Evolutionary conservation across 306 rosid genomes (phyloP), one percentile per base, ranked within the genome.

Genomic region (Vicia faba): DNA sequence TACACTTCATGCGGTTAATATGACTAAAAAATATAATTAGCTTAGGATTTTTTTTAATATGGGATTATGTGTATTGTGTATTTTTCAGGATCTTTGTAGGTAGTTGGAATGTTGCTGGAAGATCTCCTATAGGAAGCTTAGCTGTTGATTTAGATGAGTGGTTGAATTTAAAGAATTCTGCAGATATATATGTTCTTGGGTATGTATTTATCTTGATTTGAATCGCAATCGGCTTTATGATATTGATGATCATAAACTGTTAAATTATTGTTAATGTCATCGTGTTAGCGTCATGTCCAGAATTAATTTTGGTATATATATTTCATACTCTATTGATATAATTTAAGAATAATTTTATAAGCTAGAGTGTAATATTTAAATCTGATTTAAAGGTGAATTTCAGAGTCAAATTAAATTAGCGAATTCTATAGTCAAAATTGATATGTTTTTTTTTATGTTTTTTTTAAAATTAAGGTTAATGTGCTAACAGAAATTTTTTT

Each of bases 121-220:
- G 83, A 67, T 86, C 86, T 13, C 98, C 98, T 4, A 50, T 74
- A 8, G 96, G 91, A 69, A 93, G 96, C 82, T 82, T 89, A 64
- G 89, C 84, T 15, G 91, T 84, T 61, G 98, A 93, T 78, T 86
- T 89, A 81, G 96, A 84, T 19, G 97, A 93, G 57, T 89, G 95
- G 96, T 71, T 86, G 67, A 88, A 88, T 75, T 86, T 93, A 67
- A 93, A 82, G 73, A 92, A 86, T 61, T 87, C 88, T 8, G 95
- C 97, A 13, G 99, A 93, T 66, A 64, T 90, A 12, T 93, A 93
- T 71, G 92, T 93, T 81, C 89, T 93, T 46, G 99, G 99, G 99
- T 93, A 80, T 56, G 91, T 74, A 74, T 28, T 77, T 8, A 8
- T 11, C 4, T 1, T 20, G 23, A 20, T 2, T 20, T 20, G 23